Conservation (phyloP, 1,284 basidiomycete genomes). For the Ceratobasidium sp. region DNA sequence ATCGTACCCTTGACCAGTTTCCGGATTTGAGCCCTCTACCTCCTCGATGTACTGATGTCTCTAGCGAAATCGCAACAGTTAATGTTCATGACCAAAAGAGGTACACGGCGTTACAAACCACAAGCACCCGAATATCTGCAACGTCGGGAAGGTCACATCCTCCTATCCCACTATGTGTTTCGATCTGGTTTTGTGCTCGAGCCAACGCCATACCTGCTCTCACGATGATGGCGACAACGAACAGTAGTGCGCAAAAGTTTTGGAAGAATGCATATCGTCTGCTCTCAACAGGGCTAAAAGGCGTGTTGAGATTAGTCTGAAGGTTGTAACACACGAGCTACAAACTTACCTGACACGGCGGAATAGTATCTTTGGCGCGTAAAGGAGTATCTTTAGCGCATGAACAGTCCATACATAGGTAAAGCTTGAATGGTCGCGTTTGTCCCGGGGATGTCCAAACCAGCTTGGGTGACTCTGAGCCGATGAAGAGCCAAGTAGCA, state of each 20-base stretch:
- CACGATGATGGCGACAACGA: conserved; percentile 1
- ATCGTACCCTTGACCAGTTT: no score
- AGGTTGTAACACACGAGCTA: background rate
- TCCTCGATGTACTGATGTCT: no score
- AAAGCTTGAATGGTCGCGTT: background rate
- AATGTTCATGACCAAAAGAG: no score
- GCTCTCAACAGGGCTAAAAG: conserved; percentile 14
- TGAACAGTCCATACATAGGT: background rate
- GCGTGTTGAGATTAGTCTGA: background rate
- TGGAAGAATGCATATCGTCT: conserved; percentile 31
- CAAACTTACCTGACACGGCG: conserved; percentile 10
- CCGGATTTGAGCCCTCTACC: no score
- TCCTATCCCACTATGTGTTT: background rate
- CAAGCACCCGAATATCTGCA: conserved; percentile 2
- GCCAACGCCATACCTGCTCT: background rate
- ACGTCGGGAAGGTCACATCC: background rate
- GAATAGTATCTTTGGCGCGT: background rate
- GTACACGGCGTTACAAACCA: conserved; percentile 13
- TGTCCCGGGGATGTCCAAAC: conserved; percentile 1
- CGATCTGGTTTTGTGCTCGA: conserved; percentile 19
- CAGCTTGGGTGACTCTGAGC: background rate
- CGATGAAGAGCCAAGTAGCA: conserved; percentile 9
- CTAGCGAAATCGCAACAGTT: no score
- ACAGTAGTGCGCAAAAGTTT: conserved; percentile 6
- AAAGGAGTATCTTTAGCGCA: background rate